These are phyloP conservation scores for Nemania bipapillata DNA, from an alignment of 2,329 filamentous ascomycete species.

Conservation along the genomic window DNA sequence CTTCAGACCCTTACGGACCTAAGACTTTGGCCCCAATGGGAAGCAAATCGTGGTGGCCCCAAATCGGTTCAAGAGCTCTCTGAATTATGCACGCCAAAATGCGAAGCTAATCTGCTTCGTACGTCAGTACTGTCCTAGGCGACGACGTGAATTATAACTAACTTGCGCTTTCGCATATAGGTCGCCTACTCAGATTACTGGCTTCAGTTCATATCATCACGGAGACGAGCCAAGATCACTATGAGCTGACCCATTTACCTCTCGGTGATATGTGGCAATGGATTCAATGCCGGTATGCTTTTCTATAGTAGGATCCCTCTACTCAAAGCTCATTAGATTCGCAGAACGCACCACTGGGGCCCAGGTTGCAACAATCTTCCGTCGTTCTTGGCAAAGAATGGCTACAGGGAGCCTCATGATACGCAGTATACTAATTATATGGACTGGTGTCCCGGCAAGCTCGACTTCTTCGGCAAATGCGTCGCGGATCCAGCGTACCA, in stretches of 20 bases:
- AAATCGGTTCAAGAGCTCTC: slow-evolving; percentile 39
- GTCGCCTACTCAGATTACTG: slow-evolving; percentile 41
- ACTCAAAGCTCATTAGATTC: not conserved
- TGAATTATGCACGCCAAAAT: slow-evolving; percentile 33
- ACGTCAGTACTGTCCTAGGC: not conserved
- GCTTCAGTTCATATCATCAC: slow-evolving; percentile 42
- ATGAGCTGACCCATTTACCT: slow-evolving; percentile 45
- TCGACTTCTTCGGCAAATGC: slow-evolving; percentile 44
- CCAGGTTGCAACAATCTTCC: slow-evolving; percentile 35
- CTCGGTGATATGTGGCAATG: slow-evolving; percentile 44
- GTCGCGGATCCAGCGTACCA: slow-evolving; percentile 37
- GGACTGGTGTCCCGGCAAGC: slow-evolving; percentile 37
- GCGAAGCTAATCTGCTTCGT: slow-evolving; percentile 44
- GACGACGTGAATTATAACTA: not conserved
- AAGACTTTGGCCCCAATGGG: slow-evolving; percentile 44
- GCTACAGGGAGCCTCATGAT: slow-evolving; percentile 43
- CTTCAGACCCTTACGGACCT: slow-evolving; percentile 41
- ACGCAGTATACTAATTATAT: slow-evolving; percentile 38
- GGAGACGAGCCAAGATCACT: slow-evolving; percentile 45
- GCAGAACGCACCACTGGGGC: slow-evolving; percentile 36
- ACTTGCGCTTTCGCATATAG: slow-evolving; percentile 26
- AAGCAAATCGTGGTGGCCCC: slow-evolving; percentile 29
- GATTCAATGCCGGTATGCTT: slow-evolving; percentile 37
- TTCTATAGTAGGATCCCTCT: not conserved
- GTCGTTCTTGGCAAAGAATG: slow-evolving; percentile 41